phyloP scores from a whole-genome alignment of 305 asterid genomes.

The Andrographis paniculata region DNA sequence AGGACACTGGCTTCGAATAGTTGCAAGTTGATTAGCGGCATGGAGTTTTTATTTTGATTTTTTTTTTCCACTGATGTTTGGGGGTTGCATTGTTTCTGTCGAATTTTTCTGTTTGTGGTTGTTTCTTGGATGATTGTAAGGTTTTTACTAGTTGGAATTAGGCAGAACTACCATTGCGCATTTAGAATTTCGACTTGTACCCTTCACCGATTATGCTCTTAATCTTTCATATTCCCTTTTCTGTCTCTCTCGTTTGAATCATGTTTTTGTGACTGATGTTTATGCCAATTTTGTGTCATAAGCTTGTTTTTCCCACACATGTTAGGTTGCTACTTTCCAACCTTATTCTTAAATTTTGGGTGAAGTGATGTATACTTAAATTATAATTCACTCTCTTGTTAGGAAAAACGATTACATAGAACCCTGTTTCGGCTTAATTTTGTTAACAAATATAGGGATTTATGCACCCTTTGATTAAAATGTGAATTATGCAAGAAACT shows the following conservation, averaged over 20 bases:
- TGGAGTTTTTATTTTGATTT: background rate
- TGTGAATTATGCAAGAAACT: too few relatives aligned
- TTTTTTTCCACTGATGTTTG: background rate
- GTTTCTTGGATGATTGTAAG: background rate
- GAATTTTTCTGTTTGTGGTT: background rate
- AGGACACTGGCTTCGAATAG: background rate
- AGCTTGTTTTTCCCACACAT: background rate
- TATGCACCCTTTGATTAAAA: too few relatives aligned
- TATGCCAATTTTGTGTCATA: background rate
- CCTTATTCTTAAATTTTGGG: background rate
- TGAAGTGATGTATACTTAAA: background rate
- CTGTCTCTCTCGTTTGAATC: background rate
- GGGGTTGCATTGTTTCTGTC: background rate
- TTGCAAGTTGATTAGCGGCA: background rate
- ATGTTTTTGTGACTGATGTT: background rate
- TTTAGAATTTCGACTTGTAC: background rate
- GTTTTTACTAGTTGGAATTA: background rate
- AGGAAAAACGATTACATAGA: too few relatives aligned
- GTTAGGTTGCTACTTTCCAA: background rate
- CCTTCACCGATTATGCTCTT: background rate
- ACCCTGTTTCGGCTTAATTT: too few relatives aligned
- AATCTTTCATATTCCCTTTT: background rate
- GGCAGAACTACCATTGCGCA: background rate
- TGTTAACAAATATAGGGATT: too few relatives aligned
- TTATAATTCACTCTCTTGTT: too few relatives aligned